phyloP scores from a whole-genome alignment of 2,329 filamentous ascomycete species.

The Diaporthe sp. region DNA sequence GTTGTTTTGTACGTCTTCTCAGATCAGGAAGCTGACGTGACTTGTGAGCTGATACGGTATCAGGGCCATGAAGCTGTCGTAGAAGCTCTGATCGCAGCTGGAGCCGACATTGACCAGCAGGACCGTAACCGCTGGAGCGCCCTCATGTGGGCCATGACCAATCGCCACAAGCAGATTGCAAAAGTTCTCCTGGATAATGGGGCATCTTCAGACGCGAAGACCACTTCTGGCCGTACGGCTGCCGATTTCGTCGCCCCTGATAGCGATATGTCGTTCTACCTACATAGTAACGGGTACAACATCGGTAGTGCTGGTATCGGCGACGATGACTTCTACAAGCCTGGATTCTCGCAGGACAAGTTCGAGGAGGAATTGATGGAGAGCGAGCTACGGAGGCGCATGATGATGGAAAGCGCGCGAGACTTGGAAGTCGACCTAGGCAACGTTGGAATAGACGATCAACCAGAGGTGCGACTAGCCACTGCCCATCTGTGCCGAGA shows the following conservation, averaged over 20 bases:
- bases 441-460: slow-evolving; percentile 95
- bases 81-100: slow-evolving; percentile 83
- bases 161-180: slow-evolving; percentile 94
- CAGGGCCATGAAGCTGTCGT: slow-evolving; percentile 93
- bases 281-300: slow-evolving; percentile 93
- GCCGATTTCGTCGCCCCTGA: slow-evolving; percentile 96
- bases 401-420: slow-evolving; percentile 99
- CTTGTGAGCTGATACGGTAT: slow-evolving; percentile 40
- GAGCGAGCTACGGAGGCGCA: slow-evolving; percentile 92
- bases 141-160: slow-evolving; percentile 99
- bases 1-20: slow-evolving; percentile 83
- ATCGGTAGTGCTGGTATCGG: slow-evolving; percentile 83
- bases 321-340: slow-evolving; percentile 90
- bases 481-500: neutral
- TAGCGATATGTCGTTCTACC: slow-evolving; percentile 95
- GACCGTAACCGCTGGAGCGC: slow-evolving; percentile 98
- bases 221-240: slow-evolving; percentile 91
- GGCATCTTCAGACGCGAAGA: slow-evolving; percentile 95
- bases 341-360: slow-evolving; percentile 89
- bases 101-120: slow-evolving; percentile 90
- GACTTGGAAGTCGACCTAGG: slow-evolving; percentile 97
- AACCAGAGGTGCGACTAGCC: slow-evolving; percentile 77
- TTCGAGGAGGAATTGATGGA: slow-evolving; percentile 99
- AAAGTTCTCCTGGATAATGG: slow-evolving; percentile 93
- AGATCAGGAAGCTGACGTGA: slow-evolving; percentile 33